Base-by-base conservation (phyloP, 2,329 filamentous ascomycete species). In the Beauveria varroae region DNA sequence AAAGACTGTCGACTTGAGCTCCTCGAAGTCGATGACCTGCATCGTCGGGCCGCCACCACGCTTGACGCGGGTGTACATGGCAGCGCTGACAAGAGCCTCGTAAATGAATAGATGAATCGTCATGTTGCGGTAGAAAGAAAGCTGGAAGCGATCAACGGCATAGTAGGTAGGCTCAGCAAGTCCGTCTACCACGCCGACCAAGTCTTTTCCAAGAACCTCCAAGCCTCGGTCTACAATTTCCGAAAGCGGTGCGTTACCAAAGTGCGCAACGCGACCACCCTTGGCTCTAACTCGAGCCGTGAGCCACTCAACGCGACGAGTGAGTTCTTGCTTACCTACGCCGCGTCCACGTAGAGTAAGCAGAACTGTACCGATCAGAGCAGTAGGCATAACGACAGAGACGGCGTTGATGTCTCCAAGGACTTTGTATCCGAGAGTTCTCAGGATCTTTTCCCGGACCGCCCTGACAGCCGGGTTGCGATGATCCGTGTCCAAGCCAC, bases 121-220 rank as follows among this genome's bases (percentile, higher is more conserved):
- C 95, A 98, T 98, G 74, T 99, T 99, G 57, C 95, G 88, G 76
- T 99, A 99, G 74, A 99, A 99, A 0, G 92, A 96, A 10, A 99
- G 83, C 71, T 99, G 95, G 78, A 99, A 99, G 58, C 92, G 85
- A 73, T 99, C 95, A 44, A 97, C 92, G 5, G 95, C 95, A 69
- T 91, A 96, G 74, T 91, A 98, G 0, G 95, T 98, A 20, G 91
- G 90, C 72, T 99, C 95, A 0, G 90, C 89, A 5, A 99, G 77
- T 0, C 88, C 91, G 43, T 87, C 83, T 0, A 96, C 81, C 5
- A 87, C 79, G 5, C 93, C 91, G 0, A 99, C 92, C 1, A 99
- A 82, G 56, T 95, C 89, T 59, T 91, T 90, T 0, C 95, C 95
- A 0, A 99, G 81, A 0, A 98, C 95, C 53, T 96, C 93, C 3